A percentile compares a stretch with the other conserved stretches of the same genome.
Conservation (phyloP, 2,329 filamentous ascomycete genomes). For the Neofusicoccum laricinum region DNA sequence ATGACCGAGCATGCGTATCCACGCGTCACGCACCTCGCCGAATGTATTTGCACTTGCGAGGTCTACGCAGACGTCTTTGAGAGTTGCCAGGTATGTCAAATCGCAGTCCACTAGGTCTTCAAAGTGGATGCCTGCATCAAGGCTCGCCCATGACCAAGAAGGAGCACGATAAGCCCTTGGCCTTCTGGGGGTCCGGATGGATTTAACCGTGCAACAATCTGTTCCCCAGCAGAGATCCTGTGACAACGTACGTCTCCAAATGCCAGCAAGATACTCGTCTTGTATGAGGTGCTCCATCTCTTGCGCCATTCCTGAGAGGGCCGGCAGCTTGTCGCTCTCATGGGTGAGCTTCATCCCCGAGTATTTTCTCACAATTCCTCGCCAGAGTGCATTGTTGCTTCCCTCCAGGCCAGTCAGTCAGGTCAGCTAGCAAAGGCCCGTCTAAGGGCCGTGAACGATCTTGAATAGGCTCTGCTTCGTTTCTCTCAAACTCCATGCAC, state of each 20-base stretch:
- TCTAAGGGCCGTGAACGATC: background rate
- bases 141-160: background rate
- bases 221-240: background rate
- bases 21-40: background rate
- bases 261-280: background rate
- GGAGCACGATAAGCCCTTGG: background rate
- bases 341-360: background rate
- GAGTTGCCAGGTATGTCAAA: background rate
- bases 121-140: background rate
- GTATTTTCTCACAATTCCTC: background rate
- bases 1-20: background rate
- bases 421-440: background rate
- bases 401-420: too few species aligned
- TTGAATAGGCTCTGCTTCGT: background rate
- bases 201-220: too few species aligned
- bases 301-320: background rate
- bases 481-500: background rate
- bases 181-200: rapidly evolving
- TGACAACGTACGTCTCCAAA: background rate
- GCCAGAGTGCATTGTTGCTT: background rate
- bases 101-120: background rate
- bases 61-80: too few species aligned
- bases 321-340: background rate
- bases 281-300: background rate
- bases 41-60: background rate